Conservation (phyloP, 1,139 yeast genomes). For the Pichiaceae sp. region DNA sequence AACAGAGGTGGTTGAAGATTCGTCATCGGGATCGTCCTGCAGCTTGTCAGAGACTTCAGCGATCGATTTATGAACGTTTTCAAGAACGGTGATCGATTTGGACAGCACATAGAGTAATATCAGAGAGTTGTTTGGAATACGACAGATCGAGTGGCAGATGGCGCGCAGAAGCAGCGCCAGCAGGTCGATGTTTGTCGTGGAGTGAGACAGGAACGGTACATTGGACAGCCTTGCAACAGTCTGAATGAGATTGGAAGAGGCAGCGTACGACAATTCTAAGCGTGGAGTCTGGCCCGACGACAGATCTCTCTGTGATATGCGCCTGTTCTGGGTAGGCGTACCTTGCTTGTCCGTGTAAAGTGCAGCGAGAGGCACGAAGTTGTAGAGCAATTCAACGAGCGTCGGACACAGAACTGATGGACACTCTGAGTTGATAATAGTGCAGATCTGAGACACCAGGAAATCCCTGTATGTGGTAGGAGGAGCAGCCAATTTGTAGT, state of each 20-base stretch:
- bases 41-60: conserved; percentile 11
- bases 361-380: conserved; percentile 41
- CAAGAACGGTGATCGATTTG: conserved; percentile 28
- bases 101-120: conserved; percentile 45
- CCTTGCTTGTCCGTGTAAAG: conserved; percentile 4
- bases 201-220: conserved; percentile 31
- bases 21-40: conserved; percentile 1
- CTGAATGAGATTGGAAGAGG: conserved; percentile 50
- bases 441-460: conserved; percentile 43
- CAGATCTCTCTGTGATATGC: conserved; percentile 15
- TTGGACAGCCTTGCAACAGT: conserved; percentile 39
- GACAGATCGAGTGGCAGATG: conserved; percentile 40
- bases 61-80: conserved; percentile 12
- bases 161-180: conserved; percentile 52
- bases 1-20: not conserved
- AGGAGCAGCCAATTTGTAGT: conserved; percentile 30
- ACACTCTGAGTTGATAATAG: conserved; percentile 28
- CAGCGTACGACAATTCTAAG: conserved; percentile 41
- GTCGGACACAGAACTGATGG: conserved; percentile 33
- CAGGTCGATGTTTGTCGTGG: conserved; percentile 43
- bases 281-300: conserved; percentile 33
- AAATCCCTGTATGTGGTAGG: conserved; percentile 55
- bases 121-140: conserved; percentile 43
- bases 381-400: conserved; percentile 50
- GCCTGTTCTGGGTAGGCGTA: conserved; percentile 14